These are phyloP conservation scores for Diaporthe aspalathi DNA, from an alignment of 2,329 filamentous ascomycete genomes.

Conservation along the genomic window DNA sequence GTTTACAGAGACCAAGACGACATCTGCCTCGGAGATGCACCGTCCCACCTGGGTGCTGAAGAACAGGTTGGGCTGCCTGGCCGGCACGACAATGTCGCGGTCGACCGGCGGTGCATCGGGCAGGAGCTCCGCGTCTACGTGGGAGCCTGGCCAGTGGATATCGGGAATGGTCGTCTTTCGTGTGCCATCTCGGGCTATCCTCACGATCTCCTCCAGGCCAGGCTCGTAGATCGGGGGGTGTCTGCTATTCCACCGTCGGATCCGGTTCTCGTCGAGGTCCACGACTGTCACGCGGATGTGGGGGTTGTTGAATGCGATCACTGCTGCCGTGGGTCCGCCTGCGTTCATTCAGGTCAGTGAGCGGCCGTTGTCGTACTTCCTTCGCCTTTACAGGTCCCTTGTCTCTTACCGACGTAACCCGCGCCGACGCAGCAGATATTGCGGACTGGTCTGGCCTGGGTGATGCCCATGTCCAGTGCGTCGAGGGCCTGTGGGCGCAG, in stretches of 20 bases:
- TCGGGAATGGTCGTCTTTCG: conserved; percentile 57
- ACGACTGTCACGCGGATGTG: conserved; percentile 79
- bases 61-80: conserved; percentile 73
- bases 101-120: background rate
- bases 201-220: conserved; percentile 75
- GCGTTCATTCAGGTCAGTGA: background rate
- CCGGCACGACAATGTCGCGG: conserved; percentile 46
- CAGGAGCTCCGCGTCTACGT: background rate
- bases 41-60: conserved; percentile 76
- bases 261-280: conserved; percentile 73
- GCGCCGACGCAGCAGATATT: conserved; percentile 81
- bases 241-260: conserved; percentile 78
- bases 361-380: background rate
- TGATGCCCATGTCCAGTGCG: conserved; percentile 40
- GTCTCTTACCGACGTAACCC: conserved; percentile 76
- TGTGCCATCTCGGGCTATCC: conserved; percentile 70
- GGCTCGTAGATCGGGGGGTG: conserved; percentile 83
- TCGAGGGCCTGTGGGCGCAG: conserved; percentile 47
- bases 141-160: conserved; percentile 42
- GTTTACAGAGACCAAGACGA: conserved; percentile 82
- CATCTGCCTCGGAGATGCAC: conserved; percentile 74
- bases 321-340: conserved; percentile 81
- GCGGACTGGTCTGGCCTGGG: conserved; percentile 50
- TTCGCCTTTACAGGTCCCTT: too few relatives aligned
- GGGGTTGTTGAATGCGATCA: conserved; percentile 80